Conservation (phyloP, 2,329 filamentous ascomycete genomes). For the Graphium sp. region DNA sequence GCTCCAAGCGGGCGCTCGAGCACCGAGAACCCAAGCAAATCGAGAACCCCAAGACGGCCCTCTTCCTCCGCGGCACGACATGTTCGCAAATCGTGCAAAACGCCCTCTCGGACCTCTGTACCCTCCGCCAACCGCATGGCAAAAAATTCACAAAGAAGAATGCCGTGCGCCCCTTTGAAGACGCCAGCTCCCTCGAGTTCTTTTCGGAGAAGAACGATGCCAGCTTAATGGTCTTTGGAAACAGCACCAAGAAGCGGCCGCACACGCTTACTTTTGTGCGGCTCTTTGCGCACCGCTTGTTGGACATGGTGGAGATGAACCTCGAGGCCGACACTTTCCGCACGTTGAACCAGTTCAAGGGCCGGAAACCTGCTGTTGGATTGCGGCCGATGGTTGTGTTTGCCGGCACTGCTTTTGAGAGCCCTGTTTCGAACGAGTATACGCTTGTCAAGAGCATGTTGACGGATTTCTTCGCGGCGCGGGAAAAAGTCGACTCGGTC, state of each 20-base stretch:
- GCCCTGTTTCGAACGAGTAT: conserved; percentile 61
- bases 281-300: conserved; percentile 69
- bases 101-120: conserved; percentile 68
- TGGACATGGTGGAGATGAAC: conserved; percentile 89
- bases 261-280: conserved; percentile 73
- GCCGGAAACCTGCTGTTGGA: conserved; percentile 58
- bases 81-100: conserved; percentile 73
- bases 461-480: conserved; percentile 80
- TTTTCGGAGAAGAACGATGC: conserved; percentile 94
- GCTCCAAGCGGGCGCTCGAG: conserved; percentile 87
- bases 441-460: conserved; percentile 77
- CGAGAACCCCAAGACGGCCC: conserved; percentile 80
- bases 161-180: conserved; percentile 85
- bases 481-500: conserved; percentile 56
- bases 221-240: conserved; percentile 68
- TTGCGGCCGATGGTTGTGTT: conserved; percentile 87
- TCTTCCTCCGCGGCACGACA: conserved; percentile 77
- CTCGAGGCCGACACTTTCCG: conserved; percentile 61
- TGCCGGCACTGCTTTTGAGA: conserved; percentile 74
- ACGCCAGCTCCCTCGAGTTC: conserved; percentile 76
- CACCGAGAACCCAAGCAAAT: conserved; percentile 77
- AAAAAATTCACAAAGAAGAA: conserved; percentile 98
- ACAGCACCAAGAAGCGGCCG: conserved; percentile 86
- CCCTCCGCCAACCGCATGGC: conserved; percentile 67
- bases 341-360: conserved; percentile 59